Base-by-base conservation (phyloP, 2,329 filamentous ascomycete species). In the Zymoseptoria pseudotritici region DNA sequence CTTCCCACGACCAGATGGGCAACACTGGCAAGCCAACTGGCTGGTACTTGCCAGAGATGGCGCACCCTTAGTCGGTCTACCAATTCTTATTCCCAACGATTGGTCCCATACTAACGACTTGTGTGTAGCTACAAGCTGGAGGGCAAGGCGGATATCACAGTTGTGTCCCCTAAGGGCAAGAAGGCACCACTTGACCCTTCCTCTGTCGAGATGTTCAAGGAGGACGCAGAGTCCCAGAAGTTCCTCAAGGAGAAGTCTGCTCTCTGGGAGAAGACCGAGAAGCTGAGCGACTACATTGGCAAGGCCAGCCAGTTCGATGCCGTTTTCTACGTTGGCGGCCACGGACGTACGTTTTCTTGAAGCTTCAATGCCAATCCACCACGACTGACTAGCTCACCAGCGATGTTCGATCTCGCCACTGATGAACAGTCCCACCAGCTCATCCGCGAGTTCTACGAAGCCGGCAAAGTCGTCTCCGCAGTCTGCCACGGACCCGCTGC, bases 401-500 rank as follows among this genome's bases (percentile, higher is more conserved):
- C 86, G 67, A 86, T 89, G 83, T 88, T 82, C 73, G 86, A 89
- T 70, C 82, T 89, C 19, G 80, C 80, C 58, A 75, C 76, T 59
- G 82, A 87, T 69, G 63, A 75, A 20, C 76, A 78, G n/a, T 85
- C 82, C 24, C 81, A 84, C 65, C 75, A 80, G 62, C 74, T 90
- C 42, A 83, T 86, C 67, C 75, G 78, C 61, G 84, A 88, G 71
- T 88, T 90, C 71, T 82, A 79, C 67, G 75, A 77, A 49, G 78
- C 80, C 2, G 82, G 80, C 63, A 88, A 88, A 78, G 77, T 84
- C 58, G 80, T 89, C 13, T 77, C 83, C 0, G 84, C 86, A 3
- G 85, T 90, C 53, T 89, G 87, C 77, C 87, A 90, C 74, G 87
- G 85, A 5, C 84, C 86, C 2, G 82, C 82, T 3, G 87, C 81